Evolutionary conservation across 78 protist species (phyloP), one percentile per base, ranked within the genome.

Genomic region (Acrasis kona): DNA sequence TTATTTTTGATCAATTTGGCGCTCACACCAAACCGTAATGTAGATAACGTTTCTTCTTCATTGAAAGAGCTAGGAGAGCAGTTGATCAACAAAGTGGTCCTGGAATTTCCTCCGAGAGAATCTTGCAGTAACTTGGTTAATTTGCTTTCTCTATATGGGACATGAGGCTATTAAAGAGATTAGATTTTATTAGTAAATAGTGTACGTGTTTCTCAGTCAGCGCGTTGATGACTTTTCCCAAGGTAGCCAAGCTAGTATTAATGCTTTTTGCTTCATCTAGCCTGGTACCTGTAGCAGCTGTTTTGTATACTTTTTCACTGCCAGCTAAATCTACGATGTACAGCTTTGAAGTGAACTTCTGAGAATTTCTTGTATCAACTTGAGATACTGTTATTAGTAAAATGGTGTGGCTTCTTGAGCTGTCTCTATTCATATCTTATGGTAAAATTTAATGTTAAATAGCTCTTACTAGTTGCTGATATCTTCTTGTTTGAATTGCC

Each of bases 321-420:
- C 82, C 82, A n/a, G 82, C 82, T 2, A 78, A 9, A 8, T 78
- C 82, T 28, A 70, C 82, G 29, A 72, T 5, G 19, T 71, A 29
- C 27, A 78, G 31, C 7, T 77, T 5, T 12, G 50, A 7, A 0
- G n/a, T 71, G 8, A n/a, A n/a, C 39, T 12, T 41, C 7, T 12
- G 36, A 64, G 8, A 29, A 2, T 2, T 5, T 68, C 9, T 7
- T 10, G 72, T 9, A 76, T 79, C 58, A 39, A 67, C 72, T 27
- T 80, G 10, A 10, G 19, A 0, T 10, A 90, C 72, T n/a, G 76
- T 39, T 31, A 88, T 5, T 40, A 6, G 0, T 65, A 89, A 80
- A 39, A 89, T 72, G 12, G 88, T 36, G 71, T 89, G 92, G 39
- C 87, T 78, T 8, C 92, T 79, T 39, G 91, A 86, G 7, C 83